phyloP scores from a whole-genome alignment of 495 filamentous ascomycete genomes.

The Margaritispora aquatica region DNA sequence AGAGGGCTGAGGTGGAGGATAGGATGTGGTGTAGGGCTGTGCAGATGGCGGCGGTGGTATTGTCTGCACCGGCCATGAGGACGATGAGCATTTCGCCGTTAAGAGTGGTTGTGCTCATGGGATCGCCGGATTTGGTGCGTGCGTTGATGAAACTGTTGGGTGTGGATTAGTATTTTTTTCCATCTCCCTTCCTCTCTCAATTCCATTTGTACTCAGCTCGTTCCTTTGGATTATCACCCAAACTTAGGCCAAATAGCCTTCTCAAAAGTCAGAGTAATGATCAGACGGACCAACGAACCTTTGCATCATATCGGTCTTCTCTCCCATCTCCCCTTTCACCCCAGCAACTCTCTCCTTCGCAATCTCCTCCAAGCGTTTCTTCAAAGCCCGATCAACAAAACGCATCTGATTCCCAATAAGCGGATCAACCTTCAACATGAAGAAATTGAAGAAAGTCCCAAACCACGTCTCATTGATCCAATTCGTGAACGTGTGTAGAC shows the following conservation, averaged over 20 bases:
- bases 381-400: not conserved
- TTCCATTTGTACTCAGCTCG: too few relatives aligned
- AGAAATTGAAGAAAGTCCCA: not conserved
- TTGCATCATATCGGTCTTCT: conserved; percentile 2
- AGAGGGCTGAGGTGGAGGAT: not conserved
- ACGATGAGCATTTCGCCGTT: not conserved
- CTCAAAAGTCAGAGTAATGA: too few relatives aligned
- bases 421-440: not conserved
- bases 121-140: not conserved
- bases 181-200: too few relatives aligned
- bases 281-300: too few relatives aligned
- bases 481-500: not conserved
- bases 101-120: not conserved
- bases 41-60: not conserved
- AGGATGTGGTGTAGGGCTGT: not conserved
- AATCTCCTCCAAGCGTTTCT: not conserved
- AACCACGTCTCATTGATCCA: not conserved
- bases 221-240: too few relatives aligned
- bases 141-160: not conserved
- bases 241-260: too few relatives aligned
- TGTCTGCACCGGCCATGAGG: not conserved
- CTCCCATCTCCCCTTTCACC: not conserved
- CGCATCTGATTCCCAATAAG: not conserved
- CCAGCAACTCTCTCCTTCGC: too few relatives aligned
- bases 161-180: not conserved